A percentile compares a stretch with the other conserved stretches of the same genome.
These are phyloP conservation scores for Trichoderma sp. DNA, from an alignment of 2,329 filamentous ascomycete genomes.

Conservation along the genomic window DNA sequence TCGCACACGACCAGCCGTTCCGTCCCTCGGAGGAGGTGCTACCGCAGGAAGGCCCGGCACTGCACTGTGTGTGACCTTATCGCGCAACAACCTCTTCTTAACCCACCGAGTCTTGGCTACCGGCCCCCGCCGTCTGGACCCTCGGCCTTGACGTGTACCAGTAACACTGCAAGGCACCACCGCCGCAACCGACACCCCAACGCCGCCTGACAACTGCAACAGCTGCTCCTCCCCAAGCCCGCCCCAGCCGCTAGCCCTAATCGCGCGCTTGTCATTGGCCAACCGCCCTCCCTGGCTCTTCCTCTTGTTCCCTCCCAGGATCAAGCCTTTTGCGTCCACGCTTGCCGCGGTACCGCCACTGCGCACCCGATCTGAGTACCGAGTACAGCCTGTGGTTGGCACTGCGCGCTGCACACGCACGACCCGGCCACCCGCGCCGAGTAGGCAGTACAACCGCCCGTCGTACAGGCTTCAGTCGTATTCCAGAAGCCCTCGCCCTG, in stretches of 20 bases:
- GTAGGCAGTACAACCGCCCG: slow-evolving; percentile 5
- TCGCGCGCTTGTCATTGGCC: slow-evolving; percentile 24
- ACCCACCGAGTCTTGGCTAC: slow-evolving; percentile 11
- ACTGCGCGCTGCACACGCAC: slow-evolving; percentile 3
- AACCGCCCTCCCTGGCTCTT: not conserved
- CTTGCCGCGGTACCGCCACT: slow-evolving; percentile 7
- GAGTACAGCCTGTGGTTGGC: slow-evolving; percentile 1
- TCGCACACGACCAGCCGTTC: slow-evolving; percentile 11
- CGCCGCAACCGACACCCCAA: slow-evolving; percentile 24
- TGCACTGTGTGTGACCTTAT: slow-evolving; percentile 16
- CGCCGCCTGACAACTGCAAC: slow-evolving; percentile 24
- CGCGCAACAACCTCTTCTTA: not conserved
- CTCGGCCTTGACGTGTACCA: not conserved
- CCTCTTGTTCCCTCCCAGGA: not conserved
- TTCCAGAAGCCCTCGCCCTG: slow-evolving; percentile 26
- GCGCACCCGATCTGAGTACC: slow-evolving; percentile 8
- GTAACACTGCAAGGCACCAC: slow-evolving; percentile 25
- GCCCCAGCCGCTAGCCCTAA: slow-evolving; percentile 26
- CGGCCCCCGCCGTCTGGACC: not conserved
- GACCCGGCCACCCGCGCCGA: not conserved
- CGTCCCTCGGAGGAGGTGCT: slow-evolving; percentile 22
- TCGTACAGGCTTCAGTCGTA: slow-evolving; percentile 2
- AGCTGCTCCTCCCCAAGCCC: not conserved
- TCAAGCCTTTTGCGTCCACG: not conserved
- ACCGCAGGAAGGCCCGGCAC: slow-evolving; percentile 6